Conservation (phyloP, 75 land plant genomes). For the Sequoiadendron giganteum region DNA sequence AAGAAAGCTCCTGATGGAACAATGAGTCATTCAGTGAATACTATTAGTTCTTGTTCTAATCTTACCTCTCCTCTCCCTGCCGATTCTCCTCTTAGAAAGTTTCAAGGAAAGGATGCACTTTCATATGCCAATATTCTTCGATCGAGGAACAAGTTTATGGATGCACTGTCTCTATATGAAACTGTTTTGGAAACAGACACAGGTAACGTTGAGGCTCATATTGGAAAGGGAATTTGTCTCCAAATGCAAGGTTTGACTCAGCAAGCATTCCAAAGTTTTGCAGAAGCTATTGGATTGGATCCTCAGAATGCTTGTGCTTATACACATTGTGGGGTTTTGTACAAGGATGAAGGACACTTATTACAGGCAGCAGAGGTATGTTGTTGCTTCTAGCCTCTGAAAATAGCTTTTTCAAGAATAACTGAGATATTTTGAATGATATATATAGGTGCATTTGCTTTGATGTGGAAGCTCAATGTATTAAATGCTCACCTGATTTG, state of each 20-base stretch:
- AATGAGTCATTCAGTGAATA: neutral
- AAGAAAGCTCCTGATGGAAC: constrained; percentile 6
- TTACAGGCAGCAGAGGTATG: constrained; percentile 93
- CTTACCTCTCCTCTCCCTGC: constrained; percentile 1
- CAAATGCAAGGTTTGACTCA: constrained; percentile 69
- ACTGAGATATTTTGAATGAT: neutral
- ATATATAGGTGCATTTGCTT: neutral
- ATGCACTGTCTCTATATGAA: constrained; percentile 78
- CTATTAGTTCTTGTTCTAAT: constrained; percentile 17
- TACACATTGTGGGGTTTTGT: constrained; percentile 90
- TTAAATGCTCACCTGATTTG: neutral
- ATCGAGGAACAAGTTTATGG: constrained; percentile 82
- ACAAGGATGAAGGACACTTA: constrained; percentile 91
- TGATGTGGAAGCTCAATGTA: neutral
- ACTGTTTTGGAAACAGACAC: constrained; percentile 67
- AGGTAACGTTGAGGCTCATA: constrained; percentile 79
- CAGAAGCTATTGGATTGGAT: constrained; percentile 71
- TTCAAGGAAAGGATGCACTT: constrained; percentile 72
- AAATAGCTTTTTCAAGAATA: neutral
- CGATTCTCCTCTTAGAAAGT: constrained; percentile 10
- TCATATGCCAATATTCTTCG: constrained; percentile 87
- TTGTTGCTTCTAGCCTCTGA: constrained; percentile 17
- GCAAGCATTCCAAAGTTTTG: constrained; percentile 79
- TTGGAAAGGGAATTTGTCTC: constrained; percentile 95
- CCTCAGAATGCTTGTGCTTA: constrained; percentile 93